These are phyloP conservation scores for Chrysoporthe austroafricana DNA, from an alignment of 2,329 filamentous ascomycete species.

Conservation along the genomic window DNA sequence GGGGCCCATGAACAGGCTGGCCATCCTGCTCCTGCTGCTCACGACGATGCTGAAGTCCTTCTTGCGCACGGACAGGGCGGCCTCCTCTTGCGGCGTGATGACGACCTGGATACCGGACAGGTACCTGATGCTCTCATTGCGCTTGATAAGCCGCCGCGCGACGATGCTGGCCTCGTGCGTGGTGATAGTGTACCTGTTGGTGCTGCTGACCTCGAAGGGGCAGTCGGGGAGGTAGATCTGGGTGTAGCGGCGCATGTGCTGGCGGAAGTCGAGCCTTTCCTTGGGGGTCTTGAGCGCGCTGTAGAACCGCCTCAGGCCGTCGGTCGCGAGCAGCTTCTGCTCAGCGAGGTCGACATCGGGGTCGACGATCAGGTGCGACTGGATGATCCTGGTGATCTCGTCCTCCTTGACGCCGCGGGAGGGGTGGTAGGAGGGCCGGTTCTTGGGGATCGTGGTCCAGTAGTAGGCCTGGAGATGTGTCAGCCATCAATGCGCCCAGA, in stretches of 20 bases:
- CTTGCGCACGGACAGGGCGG: conserved; percentile 75
- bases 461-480: conserved; percentile 73
- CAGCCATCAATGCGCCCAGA: conserved; percentile 30
- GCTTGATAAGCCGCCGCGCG: conserved; percentile 77
- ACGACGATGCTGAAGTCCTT: conserved; percentile 98
- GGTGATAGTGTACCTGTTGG: conserved; percentile 92
- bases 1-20: conserved; percentile 91
- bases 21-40: conserved; percentile 86
- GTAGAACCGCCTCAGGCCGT: conserved; percentile 74
- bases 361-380: conserved; percentile 70
- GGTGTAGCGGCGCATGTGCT: conserved; percentile 87
- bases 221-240: conserved; percentile 93
- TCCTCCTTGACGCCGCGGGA: conserved; percentile 76
- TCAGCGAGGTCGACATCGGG: conserved; percentile 75
- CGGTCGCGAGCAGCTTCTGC: conserved; percentile 69
- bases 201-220: conserved; percentile 87
- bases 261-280: conserved; percentile 84
- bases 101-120: conserved; percentile 88
- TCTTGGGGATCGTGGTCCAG: conserved; percentile 96
- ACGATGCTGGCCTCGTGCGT: conserved; percentile 87
- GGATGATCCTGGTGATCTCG: conserved; percentile 64
- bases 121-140: conserved; percentile 87
- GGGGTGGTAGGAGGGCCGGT: conserved; percentile 82
- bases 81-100: conserved; percentile 90
- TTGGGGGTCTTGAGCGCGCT: conserved; percentile 70